These are phyloP conservation scores for Priceomyces fermenticarens DNA, from an alignment of 805 yeast genomes.

Conservation along the genomic window DNA sequence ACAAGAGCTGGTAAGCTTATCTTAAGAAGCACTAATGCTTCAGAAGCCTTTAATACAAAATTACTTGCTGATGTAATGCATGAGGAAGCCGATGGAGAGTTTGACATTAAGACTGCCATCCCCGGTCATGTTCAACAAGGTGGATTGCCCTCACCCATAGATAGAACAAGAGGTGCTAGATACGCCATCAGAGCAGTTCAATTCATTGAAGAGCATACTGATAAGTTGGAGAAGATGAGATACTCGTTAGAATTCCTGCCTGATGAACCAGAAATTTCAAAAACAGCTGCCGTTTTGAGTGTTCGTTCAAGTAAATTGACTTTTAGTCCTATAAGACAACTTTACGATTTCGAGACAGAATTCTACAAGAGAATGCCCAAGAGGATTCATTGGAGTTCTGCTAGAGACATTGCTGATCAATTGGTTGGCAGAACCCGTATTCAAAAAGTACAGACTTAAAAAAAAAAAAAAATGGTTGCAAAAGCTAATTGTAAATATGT, in stretches of 20 bases:
- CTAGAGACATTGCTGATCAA: slow-evolving; percentile 78
- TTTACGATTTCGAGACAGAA: slow-evolving; percentile 88
- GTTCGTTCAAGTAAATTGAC: slow-evolving; percentile 71
- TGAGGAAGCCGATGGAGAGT: slow-evolving; percentile 70
- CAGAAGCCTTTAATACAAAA: slow-evolving; percentile 77
- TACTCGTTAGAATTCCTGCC: slow-evolving; percentile 29
- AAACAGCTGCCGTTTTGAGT: slow-evolving; percentile 81
- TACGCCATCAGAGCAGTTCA: slow-evolving; percentile 87
- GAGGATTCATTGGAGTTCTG: slow-evolving; percentile 74
- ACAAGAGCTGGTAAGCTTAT: slow-evolving; percentile 82
- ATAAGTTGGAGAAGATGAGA: slow-evolving; percentile 18
- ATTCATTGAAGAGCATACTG: slow-evolving; percentile 63
- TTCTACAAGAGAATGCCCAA: slow-evolving; percentile 82
- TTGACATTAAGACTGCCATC: slow-evolving; percentile 90
- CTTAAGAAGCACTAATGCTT: slow-evolving; percentile 80
- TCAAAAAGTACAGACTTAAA: background rate
- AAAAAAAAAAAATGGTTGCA: background rate
- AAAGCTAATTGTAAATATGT: background rate
- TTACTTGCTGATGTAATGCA: slow-evolving; percentile 80
- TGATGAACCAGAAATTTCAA: slow-evolving; percentile 29
- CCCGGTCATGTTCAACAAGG: slow-evolving; percentile 99
- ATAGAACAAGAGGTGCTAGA: slow-evolving; percentile 84
- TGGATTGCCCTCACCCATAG: slow-evolving; percentile 91
- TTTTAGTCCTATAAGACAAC: slow-evolving; percentile 68
- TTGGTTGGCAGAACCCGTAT: slow-evolving; percentile 64